Base-by-base conservation (phyloP, 2,329 filamentous ascomycete species). In the Aspergillus sp. region DNA sequence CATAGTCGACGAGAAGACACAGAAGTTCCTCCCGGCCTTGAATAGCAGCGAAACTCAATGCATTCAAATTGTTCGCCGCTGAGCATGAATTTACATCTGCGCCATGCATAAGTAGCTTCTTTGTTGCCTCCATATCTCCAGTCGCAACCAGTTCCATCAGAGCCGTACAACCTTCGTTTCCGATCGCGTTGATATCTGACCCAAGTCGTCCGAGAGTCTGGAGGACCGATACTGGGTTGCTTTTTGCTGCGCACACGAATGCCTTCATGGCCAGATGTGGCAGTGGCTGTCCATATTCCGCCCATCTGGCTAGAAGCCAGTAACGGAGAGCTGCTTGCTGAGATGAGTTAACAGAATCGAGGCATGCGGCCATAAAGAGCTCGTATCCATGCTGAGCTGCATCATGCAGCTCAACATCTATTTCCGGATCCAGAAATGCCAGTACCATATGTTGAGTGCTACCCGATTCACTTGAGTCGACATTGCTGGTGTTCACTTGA, bases 291-390 rank as follows among this genome's bases (percentile, higher is more conserved):
- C 64, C 59, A 2, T 64, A 7, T 25, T 66, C 56, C 4, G 51
- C 31, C 65, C 62, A 69, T 48, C 54, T 57, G 2, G 49, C 21
- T 3, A 67, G 25, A 0, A 68, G 43, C 58, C 64, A 68, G 21
- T 68, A 57, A 0, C 62, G 2, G 2, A 71, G 53, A 0, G 58
- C 63, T 27, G 25, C 25, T 27, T 27, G 25, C 7, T 27, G 25
- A 27, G 6, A 6, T 27, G 25, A 27, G 25, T 27, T 27, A 27
- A 27, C 25, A 27, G 25, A 27, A 2, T 27, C 25, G 25, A 27
- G 25, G 25, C 25, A 27, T 27, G 25, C 25, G 7, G 25, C 25
- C 25, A 27, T 27, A 27, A 27, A 27, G 25, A 5, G 25, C 7
- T 27, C 25, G 7, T 27, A 27, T 2, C 25, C 25, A 27, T 27